Evolutionary conservation across 1,284 basidiomycete genomes (phyloP).

Genomic region (Apiotrichum veenhuisii): DNA sequence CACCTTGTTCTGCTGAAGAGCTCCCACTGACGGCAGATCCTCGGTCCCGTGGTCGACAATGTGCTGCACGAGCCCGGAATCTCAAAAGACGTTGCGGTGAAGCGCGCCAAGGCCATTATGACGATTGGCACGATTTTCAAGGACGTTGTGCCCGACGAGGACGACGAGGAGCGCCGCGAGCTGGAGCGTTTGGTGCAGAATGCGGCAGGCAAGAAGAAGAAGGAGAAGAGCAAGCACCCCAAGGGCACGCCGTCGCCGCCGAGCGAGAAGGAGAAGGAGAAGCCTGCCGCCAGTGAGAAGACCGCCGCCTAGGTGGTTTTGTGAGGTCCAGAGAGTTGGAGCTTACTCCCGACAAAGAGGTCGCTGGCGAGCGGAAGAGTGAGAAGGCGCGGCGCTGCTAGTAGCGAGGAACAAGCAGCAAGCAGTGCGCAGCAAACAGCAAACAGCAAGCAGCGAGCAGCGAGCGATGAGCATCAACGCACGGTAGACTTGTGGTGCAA

Average conservation of each 20-base stretch:
- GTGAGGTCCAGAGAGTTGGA: background rate
- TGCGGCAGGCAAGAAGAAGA: conserved; percentile 50
- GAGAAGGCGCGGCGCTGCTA: too few relatives aligned
- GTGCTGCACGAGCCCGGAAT: conserved; percentile 72
- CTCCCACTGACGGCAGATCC: conserved; percentile 34
- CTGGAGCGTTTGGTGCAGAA: conserved; percentile 63
- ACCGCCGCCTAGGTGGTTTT: background rate
- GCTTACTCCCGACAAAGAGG: too few relatives aligned
- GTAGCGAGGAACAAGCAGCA: too few relatives aligned
- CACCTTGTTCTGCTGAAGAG: background rate
- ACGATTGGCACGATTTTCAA: conserved; percentile 84
- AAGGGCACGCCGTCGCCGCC: background rate
- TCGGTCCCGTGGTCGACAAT: conserved; percentile 67
- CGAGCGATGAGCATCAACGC: too few relatives aligned
- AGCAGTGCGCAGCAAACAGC: too few relatives aligned
- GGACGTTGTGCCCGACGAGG: conserved; percentile 72
- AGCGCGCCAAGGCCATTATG: conserved; percentile 81
- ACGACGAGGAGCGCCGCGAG: conserved; percentile 85
- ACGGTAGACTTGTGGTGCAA: too few relatives aligned
- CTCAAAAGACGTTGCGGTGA: conserved; percentile 65
- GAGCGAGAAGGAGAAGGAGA: background rate
- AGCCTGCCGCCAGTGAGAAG: background rate
- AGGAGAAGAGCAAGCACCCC: conserved; percentile 13
- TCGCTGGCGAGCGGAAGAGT: too few relatives aligned
- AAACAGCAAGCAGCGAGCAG: too few relatives aligned